Conservation (phyloP, 257 asterid genomes). For the Solanum clarkiae region DNA sequence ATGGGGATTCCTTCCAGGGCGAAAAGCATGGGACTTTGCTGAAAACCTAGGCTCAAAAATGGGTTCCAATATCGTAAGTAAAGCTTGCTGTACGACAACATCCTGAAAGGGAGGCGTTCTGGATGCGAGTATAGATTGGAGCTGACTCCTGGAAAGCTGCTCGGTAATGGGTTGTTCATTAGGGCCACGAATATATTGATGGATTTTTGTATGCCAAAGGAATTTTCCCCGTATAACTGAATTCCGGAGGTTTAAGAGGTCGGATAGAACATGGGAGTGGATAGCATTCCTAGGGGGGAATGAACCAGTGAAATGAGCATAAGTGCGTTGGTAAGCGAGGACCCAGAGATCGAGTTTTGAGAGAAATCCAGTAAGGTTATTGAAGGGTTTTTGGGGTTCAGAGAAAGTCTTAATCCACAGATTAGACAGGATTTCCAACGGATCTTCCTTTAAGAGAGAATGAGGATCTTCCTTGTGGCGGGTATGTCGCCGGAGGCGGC, state of each 20-base stretch:
- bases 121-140: conserved; percentile 39
- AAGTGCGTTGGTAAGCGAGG: conserved; percentile 90
- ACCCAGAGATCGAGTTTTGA: conserved; percentile 84
- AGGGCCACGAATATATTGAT: conserved; percentile 44
- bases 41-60: conserved; percentile 43
- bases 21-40: conserved; percentile 65
- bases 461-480: conserved; percentile 24
- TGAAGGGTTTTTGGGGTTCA: conserved; percentile 48
- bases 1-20: conserved; percentile 92
- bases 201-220: background rate
- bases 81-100: conserved; percentile 62
- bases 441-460: conserved; percentile 65
- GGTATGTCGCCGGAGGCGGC: conserved; percentile 3
- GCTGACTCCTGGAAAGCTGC: conserved; percentile 42
- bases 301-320: conserved; percentile 77
- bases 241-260: conserved; percentile 50
- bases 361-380: conserved; percentile 79
- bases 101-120: conserved; percentile 57
- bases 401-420: conserved; percentile 86
- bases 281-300: conserved; percentile 74
- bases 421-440: conserved; percentile 55
- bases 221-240: conserved; percentile 33
- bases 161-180: conserved; percentile 35
- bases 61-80: background rate
- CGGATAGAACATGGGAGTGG: conserved; percentile 37